Conservation (phyloP, 768 basidiomycete species). For the Ephemerocybe angulata region DNA sequence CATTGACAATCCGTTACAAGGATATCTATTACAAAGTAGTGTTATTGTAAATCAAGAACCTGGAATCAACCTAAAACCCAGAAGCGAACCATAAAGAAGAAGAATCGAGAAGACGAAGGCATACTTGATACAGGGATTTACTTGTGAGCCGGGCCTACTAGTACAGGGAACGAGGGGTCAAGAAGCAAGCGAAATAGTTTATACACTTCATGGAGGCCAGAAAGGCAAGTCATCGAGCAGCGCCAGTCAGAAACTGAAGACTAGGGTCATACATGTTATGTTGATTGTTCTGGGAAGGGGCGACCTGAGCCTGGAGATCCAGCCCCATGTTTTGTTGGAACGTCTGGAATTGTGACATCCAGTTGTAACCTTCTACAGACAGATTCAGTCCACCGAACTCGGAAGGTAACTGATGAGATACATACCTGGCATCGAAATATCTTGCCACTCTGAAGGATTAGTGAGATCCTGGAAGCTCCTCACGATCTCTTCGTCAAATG, state of each 20-base stretch:
- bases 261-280: not conserved
- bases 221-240: not conserved
- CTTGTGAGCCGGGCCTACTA: too few relatives aligned
- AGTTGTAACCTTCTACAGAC: conserved; percentile 30
- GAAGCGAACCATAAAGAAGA: too few relatives aligned
- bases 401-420: conserved; percentile 5
- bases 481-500: conserved; percentile 57
- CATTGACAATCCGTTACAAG: too few relatives aligned
- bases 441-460: conserved; percentile 52
- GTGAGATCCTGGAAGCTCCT: conserved; percentile 58
- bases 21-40: not conserved
- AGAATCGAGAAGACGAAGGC: too few relatives aligned
- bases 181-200: too few relatives aligned
- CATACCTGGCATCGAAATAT: conserved; percentile 53
- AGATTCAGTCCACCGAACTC: too few relatives aligned
- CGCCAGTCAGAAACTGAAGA: conserved; percentile 4
- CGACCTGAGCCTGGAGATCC: conserved; percentile 18
- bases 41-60: not conserved
- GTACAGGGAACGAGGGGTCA: too few relatives aligned
- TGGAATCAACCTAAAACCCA: not conserved
- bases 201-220: not conserved
- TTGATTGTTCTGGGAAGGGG: not conserved
- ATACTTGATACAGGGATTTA: too few relatives aligned
- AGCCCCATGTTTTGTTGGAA: conserved; percentile 39
- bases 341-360: conserved; percentile 38